Conservation (phyloP, 805 yeast species). For the Tetrapisispora phaffii region DNA sequence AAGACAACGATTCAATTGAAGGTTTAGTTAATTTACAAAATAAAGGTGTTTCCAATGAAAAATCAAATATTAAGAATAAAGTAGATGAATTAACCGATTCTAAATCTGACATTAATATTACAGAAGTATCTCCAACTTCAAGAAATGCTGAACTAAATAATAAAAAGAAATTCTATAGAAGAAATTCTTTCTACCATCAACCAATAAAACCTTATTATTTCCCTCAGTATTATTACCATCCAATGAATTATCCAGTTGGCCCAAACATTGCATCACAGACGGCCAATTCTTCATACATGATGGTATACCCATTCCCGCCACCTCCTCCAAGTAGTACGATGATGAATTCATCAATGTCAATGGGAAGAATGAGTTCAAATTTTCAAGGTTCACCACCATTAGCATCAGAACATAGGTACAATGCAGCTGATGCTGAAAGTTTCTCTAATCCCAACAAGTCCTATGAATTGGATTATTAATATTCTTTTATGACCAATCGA, state of each 20-base stretch:
- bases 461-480: conserved; percentile 13
- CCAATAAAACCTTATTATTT: conserved; percentile 18
- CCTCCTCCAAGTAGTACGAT: conserved; percentile 20
- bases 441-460: conserved; percentile 7
- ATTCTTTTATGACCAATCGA: too few relatives aligned
- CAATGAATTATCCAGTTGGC: conserved; percentile 23
- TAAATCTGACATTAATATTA: conserved; percentile 9
- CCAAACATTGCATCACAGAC: conserved; percentile 14
- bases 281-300: conserved; percentile 22
- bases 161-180: conserved; percentile 10
- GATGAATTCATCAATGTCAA: conserved; percentile 12
- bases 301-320: conserved; percentile 27
- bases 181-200: conserved; percentile 11
- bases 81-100: not conserved
- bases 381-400: conserved; percentile 7
- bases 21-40: not conserved
- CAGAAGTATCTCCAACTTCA: conserved; percentile 20
- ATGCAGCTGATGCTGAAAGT: conserved; percentile 9
- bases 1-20: conserved; percentile 1
- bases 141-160: conserved; percentile 12
- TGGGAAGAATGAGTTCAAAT: conserved; percentile 7
- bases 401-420: conserved; percentile 9
- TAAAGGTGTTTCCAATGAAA: not conserved
- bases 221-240: conserved; percentile 25
- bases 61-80: conserved; percentile 11